These are phyloP conservation scores for Bacidia rubella DNA, from an alignment of 495 filamentous ascomycete genomes.

Conservation along the genomic window DNA sequence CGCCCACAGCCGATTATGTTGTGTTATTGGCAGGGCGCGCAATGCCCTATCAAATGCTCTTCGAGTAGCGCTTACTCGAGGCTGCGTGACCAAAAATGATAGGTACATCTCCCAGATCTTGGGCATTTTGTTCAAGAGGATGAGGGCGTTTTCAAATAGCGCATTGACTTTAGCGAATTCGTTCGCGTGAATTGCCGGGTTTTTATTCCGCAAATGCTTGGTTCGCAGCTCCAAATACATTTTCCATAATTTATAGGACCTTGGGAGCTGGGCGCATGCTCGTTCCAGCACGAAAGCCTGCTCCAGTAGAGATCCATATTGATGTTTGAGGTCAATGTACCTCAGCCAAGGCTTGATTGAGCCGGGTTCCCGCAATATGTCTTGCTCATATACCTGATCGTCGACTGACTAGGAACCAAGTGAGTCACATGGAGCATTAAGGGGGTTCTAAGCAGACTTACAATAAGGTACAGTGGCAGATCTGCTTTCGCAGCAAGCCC, in stretches of 20 bases:
- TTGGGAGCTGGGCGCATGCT: constrained; percentile 74
- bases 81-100: constrained; percentile 77
- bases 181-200: constrained; percentile 63
- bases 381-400: constrained; percentile 91
- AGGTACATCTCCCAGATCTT: constrained; percentile 98
- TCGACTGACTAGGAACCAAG: constrained; percentile 48
- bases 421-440: constrained; percentile 16
- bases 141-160: constrained; percentile 84
- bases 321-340: constrained; percentile 84
- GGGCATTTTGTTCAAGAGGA: constrained; percentile 98
- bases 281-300: constrained; percentile 90
- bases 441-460: constrained; percentile 36
- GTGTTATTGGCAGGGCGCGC: constrained; percentile 86
- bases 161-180: constrained; percentile 92
- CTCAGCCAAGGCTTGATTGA: constrained; percentile 91
- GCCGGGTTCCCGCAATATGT: constrained; percentile 72
- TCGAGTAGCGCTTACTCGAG: constrained; percentile 78
- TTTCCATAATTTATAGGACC: constrained; percentile 98
- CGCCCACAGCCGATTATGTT: constrained; percentile 95
- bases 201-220: constrained; percentile 71
- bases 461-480: constrained; percentile 63
- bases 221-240: constrained; percentile 83
- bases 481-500: constrained; percentile 33
- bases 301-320: constrained; percentile 75
- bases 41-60: constrained; percentile 89